These are phyloP conservation scores for Bacidia rubella DNA, from an alignment of 495 filamentous ascomycete genomes.

Conservation along the genomic window DNA sequence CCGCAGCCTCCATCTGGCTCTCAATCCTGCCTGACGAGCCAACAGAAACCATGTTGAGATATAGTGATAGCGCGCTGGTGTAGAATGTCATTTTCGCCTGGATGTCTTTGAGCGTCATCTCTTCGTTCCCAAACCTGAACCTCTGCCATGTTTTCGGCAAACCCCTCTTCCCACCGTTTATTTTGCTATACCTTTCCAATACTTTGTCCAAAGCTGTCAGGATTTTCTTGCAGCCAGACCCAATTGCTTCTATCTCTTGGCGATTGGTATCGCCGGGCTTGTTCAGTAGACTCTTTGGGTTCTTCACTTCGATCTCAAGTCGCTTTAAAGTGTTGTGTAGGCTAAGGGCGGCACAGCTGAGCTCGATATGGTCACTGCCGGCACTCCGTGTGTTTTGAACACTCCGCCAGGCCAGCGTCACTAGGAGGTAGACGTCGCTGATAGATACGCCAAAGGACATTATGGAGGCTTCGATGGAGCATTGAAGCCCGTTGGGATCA, in stretches of 20 bases:
- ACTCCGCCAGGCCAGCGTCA: conserved; percentile 10
- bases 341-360: conserved; percentile 25
- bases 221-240: conserved; percentile 1
- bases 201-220: conserved; percentile 4
- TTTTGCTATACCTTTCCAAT: conserved; percentile 8
- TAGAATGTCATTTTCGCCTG: conserved; percentile 3
- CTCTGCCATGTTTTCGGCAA: conserved; percentile 5
- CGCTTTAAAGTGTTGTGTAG: conserved; percentile 35
- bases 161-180: conserved; percentile 7
- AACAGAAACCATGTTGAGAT: conserved; percentile 11
- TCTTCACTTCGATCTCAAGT: conserved; percentile 23
- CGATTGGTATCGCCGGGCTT: neutral
- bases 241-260: conserved; percentile 1
- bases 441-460: conserved; percentile 20
- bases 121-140: conserved; percentile 9
- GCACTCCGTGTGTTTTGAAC: conserved; percentile 12
- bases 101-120: conserved; percentile 5
- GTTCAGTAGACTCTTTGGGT: neutral
- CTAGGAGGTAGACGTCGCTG: conserved; percentile 14
- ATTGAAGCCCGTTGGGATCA: too few relatives aligned
- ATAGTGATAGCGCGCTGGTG: conserved; percentile 8
- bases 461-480: neutral
- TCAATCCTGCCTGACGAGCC: conserved; percentile 10
- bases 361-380: conserved; percentile 21
- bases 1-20: conserved; percentile 11